Conservation (phyloP, 805 yeast species). For the Wickerhamomyces rabaulensis region DNA sequence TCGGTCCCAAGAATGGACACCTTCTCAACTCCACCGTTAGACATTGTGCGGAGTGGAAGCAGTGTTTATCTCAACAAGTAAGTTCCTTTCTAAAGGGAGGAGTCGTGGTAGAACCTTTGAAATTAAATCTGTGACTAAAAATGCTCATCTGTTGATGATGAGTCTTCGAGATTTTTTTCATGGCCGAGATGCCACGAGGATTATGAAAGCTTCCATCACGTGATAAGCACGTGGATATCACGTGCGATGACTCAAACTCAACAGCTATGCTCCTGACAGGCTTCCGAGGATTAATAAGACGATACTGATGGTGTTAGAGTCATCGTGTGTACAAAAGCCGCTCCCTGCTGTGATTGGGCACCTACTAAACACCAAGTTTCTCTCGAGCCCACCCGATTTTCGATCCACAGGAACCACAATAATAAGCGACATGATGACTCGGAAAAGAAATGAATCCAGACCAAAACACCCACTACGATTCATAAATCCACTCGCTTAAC, state of each 20-base stretch:
- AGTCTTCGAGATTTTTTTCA: background rate
- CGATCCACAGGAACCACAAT: background rate
- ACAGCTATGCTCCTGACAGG: no score
- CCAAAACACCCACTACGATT: no score
- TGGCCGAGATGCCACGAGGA: background rate
- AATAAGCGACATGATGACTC: background rate
- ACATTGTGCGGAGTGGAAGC: slow-evolving; percentile 1
- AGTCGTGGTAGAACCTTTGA: background rate
- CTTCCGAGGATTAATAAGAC: no score
- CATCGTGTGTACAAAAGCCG: no score
- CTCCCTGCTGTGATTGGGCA: no score
- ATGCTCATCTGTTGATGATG: background rate
- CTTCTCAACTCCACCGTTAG: slow-evolving; percentile 27
- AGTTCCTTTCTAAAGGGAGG: background rate
- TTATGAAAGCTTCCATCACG: background rate
- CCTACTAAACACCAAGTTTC: no score
- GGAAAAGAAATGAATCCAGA: background rate
- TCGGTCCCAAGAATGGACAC: slow-evolving; percentile 79
- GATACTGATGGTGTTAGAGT: no score
- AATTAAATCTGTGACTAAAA: background rate
- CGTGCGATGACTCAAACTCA: no score
- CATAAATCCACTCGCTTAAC: background rate
- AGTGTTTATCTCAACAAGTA: background rate
- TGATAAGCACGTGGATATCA: background rate
- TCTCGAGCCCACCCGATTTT: background rate